A percentile compares a stretch with the other conserved stretches of the same genome.
phyloP scores from a whole-genome alignment of 495 filamentous ascomycete genomes.

The Rhizodiscina lignyota region DNA sequence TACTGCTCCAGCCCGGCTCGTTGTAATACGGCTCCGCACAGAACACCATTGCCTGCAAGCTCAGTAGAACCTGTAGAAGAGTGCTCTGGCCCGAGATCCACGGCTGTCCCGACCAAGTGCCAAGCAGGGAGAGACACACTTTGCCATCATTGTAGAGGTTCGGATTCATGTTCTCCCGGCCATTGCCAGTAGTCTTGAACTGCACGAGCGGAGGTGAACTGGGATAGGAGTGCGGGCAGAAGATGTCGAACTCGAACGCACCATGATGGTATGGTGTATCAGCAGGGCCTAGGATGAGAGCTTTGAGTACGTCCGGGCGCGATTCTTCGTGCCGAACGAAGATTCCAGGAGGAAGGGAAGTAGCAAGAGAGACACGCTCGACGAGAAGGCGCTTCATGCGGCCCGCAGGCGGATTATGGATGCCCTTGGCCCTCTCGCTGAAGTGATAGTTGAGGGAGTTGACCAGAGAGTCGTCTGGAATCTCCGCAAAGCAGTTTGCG shows the following conservation, averaged over 20 bases:
- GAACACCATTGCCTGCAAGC: conserved; percentile 46
- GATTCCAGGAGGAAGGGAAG: conserved; percentile 39
- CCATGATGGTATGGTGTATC: conserved; percentile 45
- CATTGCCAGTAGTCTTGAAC: conserved; percentile 33
- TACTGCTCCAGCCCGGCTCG: conserved; percentile 31
- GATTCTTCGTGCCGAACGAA: conserved; percentile 36
- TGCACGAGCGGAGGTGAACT: conserved; percentile 28
- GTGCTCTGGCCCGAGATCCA: conserved; percentile 39
- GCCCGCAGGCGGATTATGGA: conserved; percentile 6
- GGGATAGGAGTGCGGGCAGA: conserved; percentile 30
- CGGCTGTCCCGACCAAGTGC: conserved; percentile 36
- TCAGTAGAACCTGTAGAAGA: conserved; percentile 41
- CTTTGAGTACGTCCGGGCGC: conserved; percentile 38
- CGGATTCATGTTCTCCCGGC: conserved; percentile 34
- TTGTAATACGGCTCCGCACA: conserved; percentile 40
- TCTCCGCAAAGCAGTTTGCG: conserved; percentile 20
- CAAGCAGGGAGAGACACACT: conserved; percentile 43
- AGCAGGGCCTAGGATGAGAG: conserved; percentile 37
- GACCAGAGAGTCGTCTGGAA: conserved; percentile 23
- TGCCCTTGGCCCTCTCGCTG: conserved; percentile 5
- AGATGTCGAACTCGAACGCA: conserved; percentile 45
- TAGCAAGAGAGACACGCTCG: conserved; percentile 32
- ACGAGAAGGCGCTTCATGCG: conserved; percentile 35
- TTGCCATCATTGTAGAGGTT: conserved; percentile 41
- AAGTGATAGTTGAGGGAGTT: conserved; percentile 7